These are phyloP conservation scores for Cyberlindnera euphorbiiphila DNA, from an alignment of 805 yeast genomes.

Conservation along the genomic window DNA sequence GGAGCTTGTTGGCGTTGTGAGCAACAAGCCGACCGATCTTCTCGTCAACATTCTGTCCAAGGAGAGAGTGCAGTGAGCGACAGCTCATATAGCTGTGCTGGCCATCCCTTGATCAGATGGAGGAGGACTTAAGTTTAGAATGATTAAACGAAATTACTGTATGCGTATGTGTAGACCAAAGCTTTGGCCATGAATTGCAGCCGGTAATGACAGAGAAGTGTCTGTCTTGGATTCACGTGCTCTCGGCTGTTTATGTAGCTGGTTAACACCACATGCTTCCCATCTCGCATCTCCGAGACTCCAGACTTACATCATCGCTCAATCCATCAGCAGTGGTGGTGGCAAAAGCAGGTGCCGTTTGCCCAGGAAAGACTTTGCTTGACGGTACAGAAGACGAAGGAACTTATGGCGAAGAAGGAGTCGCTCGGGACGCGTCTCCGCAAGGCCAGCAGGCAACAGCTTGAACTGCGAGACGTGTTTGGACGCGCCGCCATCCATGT, in stretches of 20 bases:
- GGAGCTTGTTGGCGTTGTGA: constrained; percentile 38
- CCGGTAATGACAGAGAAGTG: no score
- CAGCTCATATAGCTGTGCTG: neutral
- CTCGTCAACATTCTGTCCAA: constrained; percentile 61
- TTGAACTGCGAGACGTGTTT: constrained; percentile 56
- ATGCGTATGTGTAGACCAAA: no score
- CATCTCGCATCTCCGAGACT: no score
- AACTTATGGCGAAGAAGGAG: constrained; percentile 11
- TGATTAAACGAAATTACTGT: neutral
- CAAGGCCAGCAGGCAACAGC: constrained; percentile 34
- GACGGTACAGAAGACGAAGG: neutral
- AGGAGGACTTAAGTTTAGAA: neutral
- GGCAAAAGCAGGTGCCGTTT: no score
- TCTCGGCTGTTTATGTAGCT: no score
- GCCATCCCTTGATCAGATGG: no score
- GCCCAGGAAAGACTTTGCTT: no score
- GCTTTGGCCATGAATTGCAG: no score
- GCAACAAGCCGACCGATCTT: constrained; percentile 42
- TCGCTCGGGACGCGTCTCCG: constrained; percentile 17
- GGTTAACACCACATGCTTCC: no score
- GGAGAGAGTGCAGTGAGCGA: constrained; percentile 45
- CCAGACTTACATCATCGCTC: no score
- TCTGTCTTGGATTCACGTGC: no score
- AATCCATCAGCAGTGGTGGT: no score
- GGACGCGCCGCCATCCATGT: constrained; percentile 67